Percentiles rank a stretch among this genome's conserved stretches.
Conservation (phyloP, 2,329 filamentous ascomycete species). For the Monilinia laxa region DNA sequence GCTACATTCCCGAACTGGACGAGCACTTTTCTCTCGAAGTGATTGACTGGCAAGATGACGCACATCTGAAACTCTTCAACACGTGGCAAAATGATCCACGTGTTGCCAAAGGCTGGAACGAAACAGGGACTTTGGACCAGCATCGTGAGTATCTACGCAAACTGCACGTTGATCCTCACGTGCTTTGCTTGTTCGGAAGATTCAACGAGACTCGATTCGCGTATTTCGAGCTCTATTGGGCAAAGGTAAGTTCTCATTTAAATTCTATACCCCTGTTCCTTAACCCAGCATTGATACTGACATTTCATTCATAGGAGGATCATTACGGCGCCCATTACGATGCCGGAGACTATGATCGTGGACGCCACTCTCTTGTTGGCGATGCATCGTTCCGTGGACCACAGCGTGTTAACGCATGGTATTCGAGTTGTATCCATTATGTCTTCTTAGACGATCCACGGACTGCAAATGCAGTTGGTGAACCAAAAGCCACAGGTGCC, state of each 20-base stretch:
- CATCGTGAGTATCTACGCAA: conserved; percentile 67
- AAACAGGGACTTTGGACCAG: conserved; percentile 72
- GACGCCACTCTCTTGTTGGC: conserved; percentile 59
- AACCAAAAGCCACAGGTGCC: conserved; percentile 69
- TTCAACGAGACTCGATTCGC: conserved; percentile 72
- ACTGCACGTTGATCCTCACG: conserved; percentile 69
- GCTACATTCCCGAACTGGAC: conserved; percentile 72
- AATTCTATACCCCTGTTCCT: background rate
- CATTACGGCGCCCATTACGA: conserved; percentile 59
- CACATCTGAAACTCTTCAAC: conserved; percentile 71
- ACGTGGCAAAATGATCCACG: conserved; percentile 82
- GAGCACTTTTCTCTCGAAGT: conserved; percentile 78
- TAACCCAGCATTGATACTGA: background rate
- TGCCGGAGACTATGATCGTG: conserved; percentile 56
- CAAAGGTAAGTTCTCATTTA: conserved; percentile 48
- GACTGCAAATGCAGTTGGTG: conserved; percentile 59
- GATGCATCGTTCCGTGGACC: conserved; percentile 58
- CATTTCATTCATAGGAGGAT: conserved; percentile 49
- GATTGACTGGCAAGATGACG: conserved; percentile 62
- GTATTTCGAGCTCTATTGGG: conserved; percentile 82
- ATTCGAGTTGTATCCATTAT: conserved; percentile 62
- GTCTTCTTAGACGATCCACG: conserved; percentile 61
- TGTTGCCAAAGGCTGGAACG: conserved; percentile 77
- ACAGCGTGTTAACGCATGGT: conserved; percentile 61
- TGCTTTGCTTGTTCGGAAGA: conserved; percentile 65